Base-by-base conservation (phyloP, 352 stramenopile genomes). In the Albugo candida region DNA sequence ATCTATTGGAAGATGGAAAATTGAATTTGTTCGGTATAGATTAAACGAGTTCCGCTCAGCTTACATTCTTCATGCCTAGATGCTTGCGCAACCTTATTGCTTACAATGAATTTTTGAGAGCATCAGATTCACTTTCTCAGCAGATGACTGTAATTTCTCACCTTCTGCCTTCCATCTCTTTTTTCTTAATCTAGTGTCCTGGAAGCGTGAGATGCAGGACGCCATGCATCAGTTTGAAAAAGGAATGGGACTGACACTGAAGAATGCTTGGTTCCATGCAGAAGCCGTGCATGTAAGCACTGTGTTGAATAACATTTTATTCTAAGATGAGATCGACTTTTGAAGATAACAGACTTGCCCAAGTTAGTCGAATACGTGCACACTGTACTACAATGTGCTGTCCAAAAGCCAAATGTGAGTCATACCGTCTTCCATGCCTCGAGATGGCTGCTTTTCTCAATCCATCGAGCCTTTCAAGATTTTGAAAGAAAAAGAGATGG, bases 1-100 rank as follows among this genome's bases (percentile, higher is more conserved):
- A 83, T 43, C 59, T 95, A 2, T 64, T 95, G 11, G 83, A 95
- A 58, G 83, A 95, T 50, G 83, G 81, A 17, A 95, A 95, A 40
- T 60, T 95, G 40, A 95, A 95, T 49, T 41, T 95, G 58, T 95
- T 63, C 16, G 12, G 6, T 40, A 47, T 46, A 24, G 13, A 12
- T 44, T 27, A 47, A 19, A 34, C 41, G 24, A 1, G n/a, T 31
- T n/a, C 48, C 11, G 3, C 43, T 47, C 43, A 41, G 3, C 19
- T 41, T 47, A 41, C 40, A 27, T 34, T 2, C 43, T 35, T 35
- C 36, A 40, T 48, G 34, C 47, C n/a, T 52, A 83, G 72, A 31
- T 85, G 73, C 40, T 65, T 89, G 38, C 76, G 73, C 24, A 82
- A 86, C 55, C 59, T 89, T 11, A 70, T 89, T 35, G 71, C 82